A percentile compares a stretch with the other conserved stretches of the same genome.
phyloP scores from a whole-genome alignment of 2,329 filamentous ascomycete species.

The Fusarium caatingaense region DNA sequence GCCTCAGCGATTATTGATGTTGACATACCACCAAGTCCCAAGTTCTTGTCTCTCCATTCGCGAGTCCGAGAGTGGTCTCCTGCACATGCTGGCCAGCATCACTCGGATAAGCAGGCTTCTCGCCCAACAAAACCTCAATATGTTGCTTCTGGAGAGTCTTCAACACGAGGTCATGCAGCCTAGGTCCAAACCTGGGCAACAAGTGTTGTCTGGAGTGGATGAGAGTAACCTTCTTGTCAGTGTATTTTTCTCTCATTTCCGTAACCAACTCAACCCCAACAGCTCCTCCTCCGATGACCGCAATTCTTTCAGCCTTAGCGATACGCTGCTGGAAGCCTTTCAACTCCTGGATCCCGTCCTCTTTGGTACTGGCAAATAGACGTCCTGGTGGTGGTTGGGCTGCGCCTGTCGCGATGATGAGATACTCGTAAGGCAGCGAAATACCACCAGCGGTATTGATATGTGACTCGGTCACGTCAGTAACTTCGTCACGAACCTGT shows the following conservation, averaged over 20 bases:
- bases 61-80: not conserved
- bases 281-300: constrained; percentile 26
- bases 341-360: constrained; percentile 14
- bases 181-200: constrained; percentile 18
- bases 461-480: not conserved
- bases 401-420: constrained; percentile 32
- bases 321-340: constrained; percentile 11
- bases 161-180: constrained; percentile 6
- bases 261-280: constrained; percentile 23
- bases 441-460: not conserved
- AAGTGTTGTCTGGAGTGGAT: constrained; percentile 28
- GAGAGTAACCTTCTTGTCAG: constrained; percentile 6
- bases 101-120: not conserved
- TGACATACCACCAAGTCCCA: constrained; percentile 28
- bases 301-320: not conserved
- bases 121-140: constrained; percentile 4
- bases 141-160: not conserved
- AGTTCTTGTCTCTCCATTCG: not conserved
- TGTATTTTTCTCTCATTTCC: constrained; percentile 22
- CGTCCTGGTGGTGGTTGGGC: constrained; percentile 28
- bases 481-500: constrained; percentile 9
- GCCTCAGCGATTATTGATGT: accelerated
- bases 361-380: not conserved
- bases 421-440: constrained; percentile 8
- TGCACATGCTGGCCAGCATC: not conserved